Percentiles rank a stretch among this genome's conserved stretches.
phyloP scores from a whole-genome alignment of 306 rosid genomes.

The Cucurbita pepo region DNA sequence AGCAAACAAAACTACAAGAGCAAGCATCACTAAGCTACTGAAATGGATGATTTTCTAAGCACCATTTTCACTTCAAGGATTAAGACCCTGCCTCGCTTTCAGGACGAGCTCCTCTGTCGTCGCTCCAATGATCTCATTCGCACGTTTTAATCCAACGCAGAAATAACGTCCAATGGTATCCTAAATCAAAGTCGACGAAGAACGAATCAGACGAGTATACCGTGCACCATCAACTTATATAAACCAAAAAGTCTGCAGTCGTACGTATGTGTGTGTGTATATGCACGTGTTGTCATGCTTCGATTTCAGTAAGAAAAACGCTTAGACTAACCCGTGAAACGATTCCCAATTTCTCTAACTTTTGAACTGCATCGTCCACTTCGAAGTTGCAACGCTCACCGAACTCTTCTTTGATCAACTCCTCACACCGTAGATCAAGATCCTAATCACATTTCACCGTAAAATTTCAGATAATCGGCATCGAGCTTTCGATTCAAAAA shows the following conservation, averaged over 20 bases:
- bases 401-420: slow-evolving; percentile 75
- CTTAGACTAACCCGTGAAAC: slow-evolving; percentile 57
- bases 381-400: slow-evolving; percentile 62
- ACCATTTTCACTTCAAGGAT: slow-evolving; percentile 1
- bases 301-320: background rate
- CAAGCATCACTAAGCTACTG: background rate
- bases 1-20: background rate
- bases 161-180: slow-evolving; percentile 68
- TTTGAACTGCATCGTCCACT: slow-evolving; percentile 81
- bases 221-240: background rate
- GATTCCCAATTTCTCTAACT: slow-evolving; percentile 78
- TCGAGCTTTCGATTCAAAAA: background rate
- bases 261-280: too few species aligned
- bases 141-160: slow-evolving; percentile 73
- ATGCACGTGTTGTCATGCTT: too few species aligned
- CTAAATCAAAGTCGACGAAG: slow-evolving; percentile 20
- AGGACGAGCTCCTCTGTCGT: slow-evolving; percentile 90
- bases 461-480: background rate
- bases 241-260: background rate
- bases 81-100: slow-evolving; percentile 36
- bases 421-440: slow-evolving; percentile 78
- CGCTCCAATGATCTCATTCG: slow-evolving; percentile 81
- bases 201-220: background rate
- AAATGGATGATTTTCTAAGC: background rate
- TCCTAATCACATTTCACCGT: slow-evolving; percentile 33